Evolutionary conservation across 495 filamentous ascomycete species (phyloP).

Genomic region (Podospora australis): DNA sequence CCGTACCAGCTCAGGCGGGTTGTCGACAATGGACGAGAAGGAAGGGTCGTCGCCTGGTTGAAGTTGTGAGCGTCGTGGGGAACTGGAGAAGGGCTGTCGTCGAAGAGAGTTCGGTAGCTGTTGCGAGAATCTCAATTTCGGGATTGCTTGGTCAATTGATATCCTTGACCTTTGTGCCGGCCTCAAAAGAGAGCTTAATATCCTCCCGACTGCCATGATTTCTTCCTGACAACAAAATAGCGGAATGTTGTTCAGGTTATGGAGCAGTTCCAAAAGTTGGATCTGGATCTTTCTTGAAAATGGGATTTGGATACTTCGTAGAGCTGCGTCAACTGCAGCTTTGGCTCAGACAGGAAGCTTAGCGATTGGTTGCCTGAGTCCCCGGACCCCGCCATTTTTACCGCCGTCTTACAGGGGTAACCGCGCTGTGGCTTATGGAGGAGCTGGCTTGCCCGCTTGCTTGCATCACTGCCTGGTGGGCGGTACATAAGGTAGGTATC

Average conservation of each 20-base stretch:
- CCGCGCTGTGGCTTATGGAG: neutral
- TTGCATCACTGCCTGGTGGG: no score
- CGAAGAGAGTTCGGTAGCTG: conserved; percentile 7
- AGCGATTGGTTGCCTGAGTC: neutral
- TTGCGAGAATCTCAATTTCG: conserved; percentile 4
- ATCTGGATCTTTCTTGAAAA: neutral
- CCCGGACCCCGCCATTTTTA: neutral
- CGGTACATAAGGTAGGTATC: neutral
- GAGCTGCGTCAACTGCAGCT: neutral
- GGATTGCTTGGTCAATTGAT: conserved; percentile 5
- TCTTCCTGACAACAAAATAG: conserved; percentile 71
- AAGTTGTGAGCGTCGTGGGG: conserved; percentile 8
- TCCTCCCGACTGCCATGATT: conserved; percentile 44
- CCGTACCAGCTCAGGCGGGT: conserved; percentile 70
- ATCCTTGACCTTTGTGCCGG: conserved; percentile 2
- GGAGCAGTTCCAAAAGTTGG: conserved; percentile 40
- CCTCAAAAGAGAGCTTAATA: neutral
- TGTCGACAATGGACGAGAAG: conserved; percentile 80
- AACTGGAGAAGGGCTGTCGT: conserved; percentile 27
- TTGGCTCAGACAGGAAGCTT: neutral
- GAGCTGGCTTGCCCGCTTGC: neutral
- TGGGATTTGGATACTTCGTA: no score
- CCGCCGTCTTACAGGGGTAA: neutral
- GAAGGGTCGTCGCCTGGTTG: conserved; percentile 58
- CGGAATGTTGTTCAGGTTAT: conserved; percentile 71